These are phyloP conservation scores for Tricholoma sp. DNA, from an alignment of 768 basidiomycete genomes.

Conservation along the genomic window DNA sequence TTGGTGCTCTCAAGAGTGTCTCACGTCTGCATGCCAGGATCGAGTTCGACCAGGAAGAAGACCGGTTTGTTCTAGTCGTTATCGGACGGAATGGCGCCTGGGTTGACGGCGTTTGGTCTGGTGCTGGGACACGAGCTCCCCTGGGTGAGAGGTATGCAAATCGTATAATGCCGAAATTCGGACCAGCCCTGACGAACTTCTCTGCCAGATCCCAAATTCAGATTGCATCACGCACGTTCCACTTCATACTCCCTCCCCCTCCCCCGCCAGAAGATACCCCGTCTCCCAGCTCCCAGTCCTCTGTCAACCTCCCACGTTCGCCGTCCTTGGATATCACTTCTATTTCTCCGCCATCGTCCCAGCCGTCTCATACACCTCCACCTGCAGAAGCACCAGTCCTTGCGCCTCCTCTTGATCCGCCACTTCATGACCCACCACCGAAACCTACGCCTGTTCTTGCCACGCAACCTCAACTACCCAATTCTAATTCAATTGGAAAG, in stretches of 20 bases:
- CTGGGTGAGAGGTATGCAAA: constrained; percentile 69
- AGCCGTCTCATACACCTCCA: constrained; percentile 72
- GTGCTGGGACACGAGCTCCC: constrained; percentile 81
- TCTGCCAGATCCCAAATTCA: constrained; percentile 82
- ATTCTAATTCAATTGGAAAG: constrained; percentile 56
- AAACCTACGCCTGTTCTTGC: constrained; percentile 24
- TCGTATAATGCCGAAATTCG: constrained; percentile 3
- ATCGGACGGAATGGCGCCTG: constrained; percentile 97
- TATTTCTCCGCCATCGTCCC: constrained; percentile 77
- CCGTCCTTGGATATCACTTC: constrained; percentile 82
- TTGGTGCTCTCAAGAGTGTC: constrained; percentile 94
- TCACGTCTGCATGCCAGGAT: constrained; percentile 96
- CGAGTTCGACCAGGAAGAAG: constrained; percentile 87
- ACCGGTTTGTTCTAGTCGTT: constrained; percentile 85
- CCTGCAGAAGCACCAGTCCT: constrained; percentile 46
- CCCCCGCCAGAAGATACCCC: constrained; percentile 76
- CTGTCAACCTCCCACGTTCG: constrained; percentile 62
- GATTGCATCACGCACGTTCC: constrained; percentile 95
- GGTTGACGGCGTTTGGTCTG: constrained; percentile 96
- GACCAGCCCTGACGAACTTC: constrained; percentile 4
- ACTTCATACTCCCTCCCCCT: constrained; percentile 92
- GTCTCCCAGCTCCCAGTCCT: constrained; percentile 74
- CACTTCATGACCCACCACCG: constrained; percentile 33
- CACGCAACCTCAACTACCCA: constrained; percentile 48
- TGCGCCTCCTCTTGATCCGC: constrained; percentile 34